These are phyloP conservation scores for Yamadazyma philogaea DNA, from an alignment of 805 yeast genomes.

Conservation along the genomic window DNA sequence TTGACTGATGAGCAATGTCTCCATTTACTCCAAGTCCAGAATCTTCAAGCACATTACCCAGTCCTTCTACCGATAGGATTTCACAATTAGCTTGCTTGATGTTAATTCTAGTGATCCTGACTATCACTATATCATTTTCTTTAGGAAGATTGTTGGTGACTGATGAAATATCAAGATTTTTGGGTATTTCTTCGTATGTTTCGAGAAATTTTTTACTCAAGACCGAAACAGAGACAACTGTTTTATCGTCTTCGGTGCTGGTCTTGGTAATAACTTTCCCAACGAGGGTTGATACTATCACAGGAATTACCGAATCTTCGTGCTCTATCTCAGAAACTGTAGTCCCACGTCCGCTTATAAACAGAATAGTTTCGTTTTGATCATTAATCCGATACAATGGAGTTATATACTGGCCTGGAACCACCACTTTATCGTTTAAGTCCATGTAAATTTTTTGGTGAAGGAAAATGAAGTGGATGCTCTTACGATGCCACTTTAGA, in stretches of 20 bases:
- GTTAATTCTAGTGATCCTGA: constrained; percentile 65
- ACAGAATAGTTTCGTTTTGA: constrained; percentile 33
- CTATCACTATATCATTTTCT: constrained; percentile 80
- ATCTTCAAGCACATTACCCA: constrained; percentile 55
- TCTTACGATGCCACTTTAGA: no score
- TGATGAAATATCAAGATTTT: constrained; percentile 2
- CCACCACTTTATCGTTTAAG: constrained; percentile 26
- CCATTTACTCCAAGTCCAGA: constrained; percentile 64
- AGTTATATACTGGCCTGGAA: constrained; percentile 81
- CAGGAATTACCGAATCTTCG: constrained; percentile 34
- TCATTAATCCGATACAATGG: constrained; percentile 45
- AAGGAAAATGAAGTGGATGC: no score
- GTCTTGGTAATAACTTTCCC: constrained; percentile 50
- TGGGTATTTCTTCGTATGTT: not conserved
- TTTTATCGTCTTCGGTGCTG: constrained; percentile 15
- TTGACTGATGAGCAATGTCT: constrained; percentile 33
- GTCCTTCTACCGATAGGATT: constrained; percentile 62
- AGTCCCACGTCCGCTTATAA: constrained; percentile 65
- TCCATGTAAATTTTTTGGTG: no score
- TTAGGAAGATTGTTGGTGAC: constrained; percentile 61
- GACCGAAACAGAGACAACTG: constrained; percentile 11
- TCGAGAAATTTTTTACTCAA: constrained; percentile 3
- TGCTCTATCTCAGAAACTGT: constrained; percentile 45
- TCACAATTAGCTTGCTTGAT: constrained; percentile 75
- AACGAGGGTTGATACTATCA: constrained; percentile 56